Base-by-base conservation (phyloP, 78 protist species). In the Isochrysis galbana region DNA sequence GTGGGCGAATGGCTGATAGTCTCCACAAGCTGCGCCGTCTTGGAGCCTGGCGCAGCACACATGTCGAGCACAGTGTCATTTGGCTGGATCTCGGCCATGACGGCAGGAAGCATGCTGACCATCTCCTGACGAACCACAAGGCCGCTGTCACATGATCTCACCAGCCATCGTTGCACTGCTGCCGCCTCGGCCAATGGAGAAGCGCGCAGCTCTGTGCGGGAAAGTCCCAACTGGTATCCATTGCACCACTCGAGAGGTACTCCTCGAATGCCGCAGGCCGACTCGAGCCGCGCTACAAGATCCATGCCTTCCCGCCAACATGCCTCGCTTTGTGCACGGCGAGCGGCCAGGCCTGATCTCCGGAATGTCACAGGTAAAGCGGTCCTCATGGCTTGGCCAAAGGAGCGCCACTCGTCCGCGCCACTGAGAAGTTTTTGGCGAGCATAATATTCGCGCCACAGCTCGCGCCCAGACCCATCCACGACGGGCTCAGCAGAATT, bases 31-130 rank as follows among this genome's bases (percentile, higher is more conserved):
- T 98, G 99, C 0, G 94, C 92, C 22, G 99, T 98, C 96, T 98
- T 98, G 61, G 98, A 96, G 26, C 99, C 99, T 0, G 99, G 99
- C 0, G 99, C 99, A 42, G 99, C 99, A 90, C 99, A 98, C 98
- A 98, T 95, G 96, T 99, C 99, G 10, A 98, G 91, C 25, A 98
- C 97, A 47, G 38, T 21, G 36, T 90, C 77, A 1, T 42, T 41
- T 3, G 47, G 41, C 38, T 46, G 34, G 36, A 92, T 89, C 54
- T 32, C 74, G 26, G 55, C 90, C 38, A 80, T 17, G 26, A 48
- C 32, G n/a, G 93, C 88, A 2, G 93, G 93, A 2, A 80, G 19
- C 94, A 92, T 94, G n/a, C 90, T 55, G 22, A 96, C 97, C 0
- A 61, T 89, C n/a, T 96, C 97, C 94, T 94, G 95, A 7, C 96